These are phyloP conservation scores for Penicillium sp. DNA, from an alignment of 2,329 filamentous ascomycete species.

Conservation along the genomic window DNA sequence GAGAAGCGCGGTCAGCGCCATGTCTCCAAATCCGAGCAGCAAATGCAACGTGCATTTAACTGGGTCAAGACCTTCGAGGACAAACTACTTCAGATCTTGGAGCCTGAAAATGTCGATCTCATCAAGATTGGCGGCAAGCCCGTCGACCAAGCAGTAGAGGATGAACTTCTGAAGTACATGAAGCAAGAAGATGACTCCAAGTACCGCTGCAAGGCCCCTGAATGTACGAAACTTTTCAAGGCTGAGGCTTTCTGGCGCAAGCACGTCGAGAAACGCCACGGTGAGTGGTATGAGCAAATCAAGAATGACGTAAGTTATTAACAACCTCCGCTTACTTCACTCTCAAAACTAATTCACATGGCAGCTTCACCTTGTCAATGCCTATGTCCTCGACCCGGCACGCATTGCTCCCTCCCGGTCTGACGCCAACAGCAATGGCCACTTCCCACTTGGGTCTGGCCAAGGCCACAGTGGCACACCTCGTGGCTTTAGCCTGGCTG, in stretches of 20 bases:
- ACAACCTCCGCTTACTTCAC: background rate
- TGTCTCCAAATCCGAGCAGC: conserved; percentile 79
- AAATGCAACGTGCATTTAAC: conserved; percentile 91
- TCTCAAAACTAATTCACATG: conserved; percentile 7
- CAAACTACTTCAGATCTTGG: conserved; percentile 88
- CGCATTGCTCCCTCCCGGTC: conserved; percentile 92
- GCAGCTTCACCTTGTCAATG: conserved; percentile 86
- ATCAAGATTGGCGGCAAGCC: conserved; percentile 88
- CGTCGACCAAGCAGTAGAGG: conserved; percentile 80
- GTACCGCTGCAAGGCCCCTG: conserved; percentile 93
- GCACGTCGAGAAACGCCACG: conserved; percentile 93
- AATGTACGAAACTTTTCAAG: conserved; percentile 96
- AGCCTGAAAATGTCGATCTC: conserved; percentile 83
- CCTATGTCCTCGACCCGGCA: conserved; percentile 89
- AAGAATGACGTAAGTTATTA: conserved; percentile 74
- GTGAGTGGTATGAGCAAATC: conserved; percentile 79
- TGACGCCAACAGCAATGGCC: conserved; percentile 92
- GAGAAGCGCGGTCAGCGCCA: conserved; percentile 74
- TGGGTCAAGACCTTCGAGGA: conserved; percentile 99
- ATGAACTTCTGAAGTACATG: conserved; percentile 82
- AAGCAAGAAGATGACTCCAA: conserved; percentile 98
- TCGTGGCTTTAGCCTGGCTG: conserved; percentile 84
- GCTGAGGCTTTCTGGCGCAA: conserved; percentile 97
- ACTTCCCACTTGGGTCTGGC: conserved; percentile 80
- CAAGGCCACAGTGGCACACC: conserved; percentile 81